Evolutionary conservation across 1,284 basidiomycete species (phyloP).

Genomic region (Rugosomyces carneus): DNA sequence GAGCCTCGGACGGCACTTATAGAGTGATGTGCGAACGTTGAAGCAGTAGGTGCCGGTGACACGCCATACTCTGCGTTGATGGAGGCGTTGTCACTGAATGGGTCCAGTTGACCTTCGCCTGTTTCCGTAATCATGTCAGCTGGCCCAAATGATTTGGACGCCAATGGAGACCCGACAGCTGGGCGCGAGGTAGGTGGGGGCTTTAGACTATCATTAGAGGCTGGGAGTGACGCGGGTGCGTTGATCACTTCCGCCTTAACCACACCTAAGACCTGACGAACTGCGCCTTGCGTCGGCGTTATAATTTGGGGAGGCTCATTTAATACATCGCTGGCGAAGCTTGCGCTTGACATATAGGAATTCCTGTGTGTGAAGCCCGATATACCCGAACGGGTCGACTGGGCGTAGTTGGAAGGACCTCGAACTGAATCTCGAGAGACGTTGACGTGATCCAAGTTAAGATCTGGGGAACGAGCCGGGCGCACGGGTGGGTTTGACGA

Average conservation of each 20-base stretch:
- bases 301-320: constrained; percentile 78
- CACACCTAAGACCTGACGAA: constrained; percentile 68
- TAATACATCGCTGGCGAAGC: constrained; percentile 70
- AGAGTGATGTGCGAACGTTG: constrained; percentile 35
- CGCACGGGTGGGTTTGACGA: constrained; percentile 45
- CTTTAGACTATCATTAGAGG: constrained; percentile 32
- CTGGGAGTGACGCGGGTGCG: constrained; percentile 39
- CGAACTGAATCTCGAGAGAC: constrained; percentile 47
- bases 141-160: constrained; percentile 67
- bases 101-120: constrained; percentile 45
- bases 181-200: constrained; percentile 36
- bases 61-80: constrained; percentile 30
- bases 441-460: constrained; percentile 60
- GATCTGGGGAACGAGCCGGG: constrained; percentile 55
- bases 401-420: constrained; percentile 35
- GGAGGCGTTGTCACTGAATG: constrained; percentile 59
- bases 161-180: constrained; percentile 57
- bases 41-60: constrained; percentile 35
- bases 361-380: constrained; percentile 50
- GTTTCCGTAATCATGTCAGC: constrained; percentile 51
- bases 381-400: constrained; percentile 44
- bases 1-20: constrained; percentile 21
- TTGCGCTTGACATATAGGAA: constrained; percentile 69
- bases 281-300: constrained; percentile 55
- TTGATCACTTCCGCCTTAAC: constrained; percentile 74